Conservation (phyloP, 164 flowering plant species). For the Umbellularia californica region DNA sequence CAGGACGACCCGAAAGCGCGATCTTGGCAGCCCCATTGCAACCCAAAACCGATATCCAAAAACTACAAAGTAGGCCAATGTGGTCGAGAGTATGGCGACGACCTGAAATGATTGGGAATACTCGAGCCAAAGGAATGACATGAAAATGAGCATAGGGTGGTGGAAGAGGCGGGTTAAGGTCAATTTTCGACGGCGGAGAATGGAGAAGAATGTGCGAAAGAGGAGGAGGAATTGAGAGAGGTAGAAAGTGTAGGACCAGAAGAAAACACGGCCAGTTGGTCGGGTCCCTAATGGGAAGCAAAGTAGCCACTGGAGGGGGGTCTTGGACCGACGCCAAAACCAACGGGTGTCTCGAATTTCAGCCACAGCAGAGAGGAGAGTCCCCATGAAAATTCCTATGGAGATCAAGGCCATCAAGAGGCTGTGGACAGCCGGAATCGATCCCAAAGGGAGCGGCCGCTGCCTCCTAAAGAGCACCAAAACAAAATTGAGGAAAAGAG, state of each 20-base stretch:
- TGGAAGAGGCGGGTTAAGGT: slow-evolving; percentile 50
- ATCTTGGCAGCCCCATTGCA: slow-evolving; percentile 51
- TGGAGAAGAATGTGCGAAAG: slow-evolving; percentile 42
- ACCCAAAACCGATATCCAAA: slow-evolving; percentile 81
- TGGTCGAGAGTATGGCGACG: slow-evolving; percentile 49
- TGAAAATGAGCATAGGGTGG: slow-evolving; percentile 42
- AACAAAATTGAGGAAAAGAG: slow-evolving; percentile 35
- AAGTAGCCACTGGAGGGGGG: slow-evolving; percentile 75
- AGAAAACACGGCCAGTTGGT: slow-evolving; percentile 77
- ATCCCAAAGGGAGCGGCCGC: slow-evolving; percentile 52
- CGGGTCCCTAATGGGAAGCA: slow-evolving; percentile 86
- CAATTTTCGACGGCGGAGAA: slow-evolving; percentile 44
- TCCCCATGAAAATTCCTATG: slow-evolving; percentile 50
- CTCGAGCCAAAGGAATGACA: slow-evolving; percentile 79
- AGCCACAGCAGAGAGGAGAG: slow-evolving; percentile 53
- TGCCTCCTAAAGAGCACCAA: slow-evolving; percentile 27
- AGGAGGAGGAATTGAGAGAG: slow-evolving; percentile 65
- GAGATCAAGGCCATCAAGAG: slow-evolving; percentile 54
- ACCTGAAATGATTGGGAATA: slow-evolving; percentile 87
- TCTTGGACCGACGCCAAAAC: slow-evolving; percentile 57
- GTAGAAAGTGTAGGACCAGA: slow-evolving; percentile 77
- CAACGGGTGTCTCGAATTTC: slow-evolving; percentile 82
- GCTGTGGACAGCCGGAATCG: slow-evolving; percentile 63
- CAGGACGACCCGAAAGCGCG: slow-evolving; percentile 53
- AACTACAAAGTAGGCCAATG: slow-evolving; percentile 42